Conservation (phyloP, 306 rosid species). For the Acacia crassicarpa region DNA sequence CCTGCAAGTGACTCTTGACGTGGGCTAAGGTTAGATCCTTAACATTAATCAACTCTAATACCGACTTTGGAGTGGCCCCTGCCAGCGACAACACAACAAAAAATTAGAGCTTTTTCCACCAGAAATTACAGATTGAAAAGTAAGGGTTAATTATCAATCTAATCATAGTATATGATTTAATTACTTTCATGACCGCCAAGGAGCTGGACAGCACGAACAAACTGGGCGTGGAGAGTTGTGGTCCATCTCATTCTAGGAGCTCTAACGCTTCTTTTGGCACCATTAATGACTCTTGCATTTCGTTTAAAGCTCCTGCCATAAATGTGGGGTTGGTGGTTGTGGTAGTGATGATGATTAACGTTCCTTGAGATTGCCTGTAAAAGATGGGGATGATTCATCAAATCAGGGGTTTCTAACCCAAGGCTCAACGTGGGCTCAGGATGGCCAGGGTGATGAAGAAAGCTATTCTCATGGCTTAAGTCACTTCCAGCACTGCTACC, state of each 20-base stretch:
- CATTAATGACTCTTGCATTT: constrained; percentile 36
- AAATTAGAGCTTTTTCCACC: constrained; percentile 7
- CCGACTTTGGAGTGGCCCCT: constrained; percentile 98
- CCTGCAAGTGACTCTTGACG: constrained; percentile 99
- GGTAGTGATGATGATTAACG: constrained; percentile 16
- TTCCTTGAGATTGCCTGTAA: constrained; percentile 35
- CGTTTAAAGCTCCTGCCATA: constrained; percentile 59
- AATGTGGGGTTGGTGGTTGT: constrained; percentile 49
- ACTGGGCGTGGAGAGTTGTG: constrained; percentile 89
- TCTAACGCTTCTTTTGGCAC: constrained; percentile 63
- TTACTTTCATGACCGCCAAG: constrained; percentile 96
- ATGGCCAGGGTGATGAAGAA: constrained; percentile 22
- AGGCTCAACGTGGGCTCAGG: constrained; percentile 52
- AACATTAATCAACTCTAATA: constrained; percentile 89
- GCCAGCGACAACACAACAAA: background rate
- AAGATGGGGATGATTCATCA: constrained; percentile 12
- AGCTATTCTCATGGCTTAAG: constrained; percentile 56
- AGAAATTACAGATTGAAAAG: background rate
- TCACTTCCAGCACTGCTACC: constrained; percentile 64
- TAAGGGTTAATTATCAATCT: background rate
- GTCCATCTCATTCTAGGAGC: constrained; percentile 99
- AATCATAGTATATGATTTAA: background rate
- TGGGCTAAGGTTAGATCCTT: constrained; percentile 97
- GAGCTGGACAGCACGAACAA: constrained; percentile 88
- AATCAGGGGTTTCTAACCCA: constrained; percentile 41